Evolutionary conservation across 2,329 filamentous ascomycete genomes (phyloP), one percentile per base, ranked within the genome.

Genomic region (Geosmithia morbida): DNA sequence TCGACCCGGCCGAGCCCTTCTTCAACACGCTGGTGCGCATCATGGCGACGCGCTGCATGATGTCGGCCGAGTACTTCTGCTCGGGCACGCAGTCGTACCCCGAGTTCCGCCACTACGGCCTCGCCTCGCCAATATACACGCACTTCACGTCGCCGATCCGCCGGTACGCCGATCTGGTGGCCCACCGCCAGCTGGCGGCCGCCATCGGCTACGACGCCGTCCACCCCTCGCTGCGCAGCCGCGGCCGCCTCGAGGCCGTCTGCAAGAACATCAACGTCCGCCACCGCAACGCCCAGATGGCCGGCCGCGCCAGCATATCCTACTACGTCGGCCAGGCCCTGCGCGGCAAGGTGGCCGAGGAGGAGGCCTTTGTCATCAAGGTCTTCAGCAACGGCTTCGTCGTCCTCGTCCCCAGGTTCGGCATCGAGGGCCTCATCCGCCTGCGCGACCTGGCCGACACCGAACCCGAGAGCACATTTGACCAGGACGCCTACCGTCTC

Each of bases 11-110:
- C 10, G 86, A 97, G 57, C 87, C 90, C 26, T 98, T 96, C 71
- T 97, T 98, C 77, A 98, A 98, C 74, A 98, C 90, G 2, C 79
- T 98, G 20, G 83, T 98, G 55, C 87, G 92, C 61, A 95, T 98
- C 66, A 85, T 98, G 70, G 92, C 92, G 10, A 98, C 92, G 8
- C 83, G 92, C 19, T 98, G 92, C 75, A 98, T 98, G 92, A 95
- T 95, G 74, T 92, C 87, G 47, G 92, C 92, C 51, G 92, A 98
- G 66, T 98, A 98, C 68, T 98, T 98, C 67, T 92, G 86, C 67
- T 86, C 90, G 0, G 92, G 92, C 50, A 89, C 88, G 7, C 88
- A 96, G 62, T 80, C 89, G 0, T 90, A 92, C 62, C 84, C 87
- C 1, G 92, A 97, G 61, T 98, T 95, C 74, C 80, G 87, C 46